Base-by-base conservation (phyloP, 2,329 filamentous ascomycete species). In the Pseudogymnoascus sp. region DNA sequence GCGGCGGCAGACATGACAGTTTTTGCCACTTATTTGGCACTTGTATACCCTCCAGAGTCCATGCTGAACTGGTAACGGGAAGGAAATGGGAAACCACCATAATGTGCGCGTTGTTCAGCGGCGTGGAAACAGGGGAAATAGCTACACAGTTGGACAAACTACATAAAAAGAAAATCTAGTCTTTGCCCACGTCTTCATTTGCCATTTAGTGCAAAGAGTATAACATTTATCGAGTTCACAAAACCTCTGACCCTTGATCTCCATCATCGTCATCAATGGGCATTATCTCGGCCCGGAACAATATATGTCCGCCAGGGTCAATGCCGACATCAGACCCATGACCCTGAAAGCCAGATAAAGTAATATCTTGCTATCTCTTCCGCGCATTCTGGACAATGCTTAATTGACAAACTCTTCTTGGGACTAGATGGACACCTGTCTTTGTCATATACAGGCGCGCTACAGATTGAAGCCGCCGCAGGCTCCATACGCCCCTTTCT, bases 311-410 rank as follows among this genome's bases (percentile, higher is more conserved):
- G 29, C 10, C 29, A 55, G 48, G 48, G 48, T 55, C 48, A 55
- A 55, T 33, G 4, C 29, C 9, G 15, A 17, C 48, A 35, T 21
- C 48, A 55, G 41, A 29, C 25, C 48, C 29, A 55, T 55, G 21
- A 55, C 48, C 48, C 48, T 55, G 48, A 9, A 55, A 55, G 27
- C 44, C 44, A 3, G 48, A 55, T 55, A 55, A 55, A 55, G 48
- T 10, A 33, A n/a, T 21, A 13, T 17, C 48, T 33, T 33, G 48
- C 21, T 55, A 55, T 55, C 48, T 21, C 48, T 15, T 33, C 12
- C 29, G 3, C 4, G 27, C 48, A 55, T 55, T 55, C 48, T 33
- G 48, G 48, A 29, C 48, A 55, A 55, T 55, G 48, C 48, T 55
- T 55, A 33, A 21, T 55, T 21, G 21, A 55, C 48, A 35, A 10